Base-by-base conservation (phyloP, 1,284 basidiomycete genomes). In the Trametes versicolor region DNA sequence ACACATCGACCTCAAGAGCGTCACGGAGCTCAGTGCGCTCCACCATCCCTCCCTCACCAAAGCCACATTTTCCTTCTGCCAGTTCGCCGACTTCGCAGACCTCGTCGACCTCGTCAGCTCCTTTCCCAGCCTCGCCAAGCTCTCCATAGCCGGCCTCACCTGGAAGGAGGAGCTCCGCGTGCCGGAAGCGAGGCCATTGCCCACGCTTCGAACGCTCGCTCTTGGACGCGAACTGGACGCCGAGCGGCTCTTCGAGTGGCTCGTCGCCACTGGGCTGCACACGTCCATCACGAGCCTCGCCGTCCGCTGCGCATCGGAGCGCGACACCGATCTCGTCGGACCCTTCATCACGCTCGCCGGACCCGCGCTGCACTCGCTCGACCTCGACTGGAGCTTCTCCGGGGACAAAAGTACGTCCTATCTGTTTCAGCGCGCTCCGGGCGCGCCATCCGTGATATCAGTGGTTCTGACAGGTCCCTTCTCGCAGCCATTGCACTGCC, bases 61-160 rank as follows among this genome's bases (percentile, higher is more conserved):
- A 19, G 69, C 76, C 45, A 64, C 59, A 9, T 62, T 76, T 37
- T 71, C 72, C 25, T 74, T 68, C 63, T 77, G 76, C 65, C 71
- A 70, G 34, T 75, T 77, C 62, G 37, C 67, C 23, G 64, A 72
- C 25, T 73, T 76, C 63, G 69, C 66, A 23, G 70, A 71, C 55
- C 68, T 76, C 65, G 68, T 70, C 58, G 66, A 71, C 45, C 68
- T 77, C 62, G 61, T 73, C 41, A 63, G 62, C 59, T 65, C 72
- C n/a, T 75, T 74, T 62, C 75, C 74, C 6, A 25, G 48, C 23
- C 70, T 76, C 57, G 43, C 66, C 29, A 49, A 29, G 29, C 73
- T 75, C 51, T 55, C 68, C 21, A 37, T 76, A 39, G 64, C 70
- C 52, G 72, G 71, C 13, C 68, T 75, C 21, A 73, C 70, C n/a